Conservation (phyloP, 1,284 basidiomycete genomes). For the Cryptococcus floricola region DNA sequence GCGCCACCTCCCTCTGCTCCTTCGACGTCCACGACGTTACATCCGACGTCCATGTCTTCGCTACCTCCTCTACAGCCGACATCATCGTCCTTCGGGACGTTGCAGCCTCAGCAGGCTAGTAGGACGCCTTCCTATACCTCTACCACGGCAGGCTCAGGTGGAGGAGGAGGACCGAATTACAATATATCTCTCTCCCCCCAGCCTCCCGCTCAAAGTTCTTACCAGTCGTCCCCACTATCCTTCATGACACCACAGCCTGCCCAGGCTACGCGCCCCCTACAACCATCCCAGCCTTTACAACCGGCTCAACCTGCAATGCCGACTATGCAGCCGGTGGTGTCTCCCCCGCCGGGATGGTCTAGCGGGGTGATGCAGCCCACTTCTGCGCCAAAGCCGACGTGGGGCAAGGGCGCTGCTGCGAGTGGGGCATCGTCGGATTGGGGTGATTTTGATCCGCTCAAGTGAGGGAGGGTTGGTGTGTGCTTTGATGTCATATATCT, state of each 20-base stretch:
- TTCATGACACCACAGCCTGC: conserved; percentile 14
- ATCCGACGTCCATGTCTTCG: not conserved
- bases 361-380: conserved; percentile 44
- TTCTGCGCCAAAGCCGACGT: conserved; percentile 28
- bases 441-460: conserved; percentile 48
- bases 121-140: not conserved
- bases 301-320: conserved; percentile 3
- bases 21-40: not conserved
- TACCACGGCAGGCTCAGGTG: conserved; percentile 4
- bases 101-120: conserved; percentile 14
- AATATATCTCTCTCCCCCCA: conserved; percentile 39
- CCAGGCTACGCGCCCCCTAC: not conserved
- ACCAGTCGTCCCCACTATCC: conserved; percentile 8
- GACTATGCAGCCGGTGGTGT: conserved; percentile 7
- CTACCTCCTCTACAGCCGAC: conserved; percentile 4
- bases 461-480: conserved; percentile 10
- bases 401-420: conserved; percentile 15
- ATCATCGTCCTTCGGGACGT: conserved; percentile 7
- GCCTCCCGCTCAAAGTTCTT: conserved; percentile 11
- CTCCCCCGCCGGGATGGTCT: conserved; percentile 42
- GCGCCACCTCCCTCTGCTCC: conserved; percentile 1
- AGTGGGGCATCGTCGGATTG: conserved; percentile 30
- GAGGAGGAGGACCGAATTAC: conserved; percentile 36
- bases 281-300: conserved; percentile 2
- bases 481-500: not conserved